These are phyloP conservation scores for Populus hybrid DNA, from an alignment of 441 rosid species.

Conservation along the genomic window DNA sequence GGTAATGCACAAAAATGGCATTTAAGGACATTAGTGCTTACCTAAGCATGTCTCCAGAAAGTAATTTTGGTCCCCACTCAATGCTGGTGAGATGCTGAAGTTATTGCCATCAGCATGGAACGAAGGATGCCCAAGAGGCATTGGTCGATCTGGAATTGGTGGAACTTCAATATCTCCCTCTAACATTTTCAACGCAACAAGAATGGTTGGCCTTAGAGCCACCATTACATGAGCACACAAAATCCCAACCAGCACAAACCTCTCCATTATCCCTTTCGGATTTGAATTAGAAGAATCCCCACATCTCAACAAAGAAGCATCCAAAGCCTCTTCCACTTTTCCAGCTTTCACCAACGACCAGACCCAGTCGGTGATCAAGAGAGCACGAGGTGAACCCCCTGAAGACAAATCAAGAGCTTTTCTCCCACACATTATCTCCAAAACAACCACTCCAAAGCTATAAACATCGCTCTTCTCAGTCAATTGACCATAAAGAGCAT, in stretches of 20 bases:
- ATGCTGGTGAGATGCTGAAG: constrained; percentile 51
- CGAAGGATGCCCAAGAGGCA: constrained; percentile 58
- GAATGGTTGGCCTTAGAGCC: constrained; percentile 74
- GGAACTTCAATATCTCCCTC: constrained; percentile 93
- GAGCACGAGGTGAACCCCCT: constrained; percentile 50
- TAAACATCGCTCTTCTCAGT: constrained; percentile 90
- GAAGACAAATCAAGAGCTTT: constrained; percentile 76
- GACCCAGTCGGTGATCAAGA: constrained; percentile 84
- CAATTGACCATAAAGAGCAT: constrained; percentile 86
- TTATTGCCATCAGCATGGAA: constrained; percentile 28
- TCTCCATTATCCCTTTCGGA: constrained; percentile 73
- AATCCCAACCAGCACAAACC: constrained; percentile 75
- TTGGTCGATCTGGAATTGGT: constrained; percentile 45
- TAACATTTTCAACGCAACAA: constrained; percentile 78
- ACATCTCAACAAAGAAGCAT: constrained; percentile 38
- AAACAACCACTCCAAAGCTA: constrained; percentile 79
- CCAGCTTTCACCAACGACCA: constrained; percentile 84
- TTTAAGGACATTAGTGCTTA: constrained; percentile 30
- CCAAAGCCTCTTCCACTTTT: constrained; percentile 56
- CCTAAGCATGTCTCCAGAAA: constrained; percentile 54
- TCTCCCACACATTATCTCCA: constrained; percentile 88
- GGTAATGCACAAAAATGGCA: not conserved
- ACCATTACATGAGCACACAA: constrained; percentile 91
- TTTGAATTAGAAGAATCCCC: constrained; percentile 42
- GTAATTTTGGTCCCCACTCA: constrained; percentile 46